A percentile compares a stretch with the other conserved stretches of the same genome.
Evolutionary conservation across 495 filamentous ascomycete species (phyloP).

Genomic region (Articulospora tetracladia): DNA sequence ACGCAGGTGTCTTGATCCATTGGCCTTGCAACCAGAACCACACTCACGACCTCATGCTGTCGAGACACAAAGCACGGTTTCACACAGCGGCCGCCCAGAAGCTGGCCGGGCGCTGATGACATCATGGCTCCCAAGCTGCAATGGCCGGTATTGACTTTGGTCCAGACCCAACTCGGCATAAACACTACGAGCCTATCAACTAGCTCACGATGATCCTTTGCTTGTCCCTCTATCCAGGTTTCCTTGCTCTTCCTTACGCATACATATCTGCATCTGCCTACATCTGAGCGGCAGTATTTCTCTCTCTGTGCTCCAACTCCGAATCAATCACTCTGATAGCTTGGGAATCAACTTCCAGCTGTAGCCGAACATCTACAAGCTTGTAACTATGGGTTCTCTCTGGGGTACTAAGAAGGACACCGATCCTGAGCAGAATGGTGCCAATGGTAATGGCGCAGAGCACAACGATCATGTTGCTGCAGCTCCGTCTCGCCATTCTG

Average conservation of each 20-base stretch:
- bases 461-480: conserved; percentile 17
- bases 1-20: too few relatives aligned
- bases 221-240: neutral
- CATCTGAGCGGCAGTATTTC: neutral
- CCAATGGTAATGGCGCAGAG: conserved; percentile 12
- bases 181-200: neutral
- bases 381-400: conserved; percentile 29
- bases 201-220: neutral
- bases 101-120: too few relatives aligned
- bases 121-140: neutral
- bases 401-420: conserved; percentile 49
- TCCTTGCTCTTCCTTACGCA: neutral
- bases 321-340: neutral
- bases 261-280: neutral
- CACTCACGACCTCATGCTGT: too few relatives aligned
- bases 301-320: neutral
- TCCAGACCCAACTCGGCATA: neutral
- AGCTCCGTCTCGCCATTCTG: conserved; percentile 7
- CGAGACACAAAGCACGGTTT: too few relatives aligned
- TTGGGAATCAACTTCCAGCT: neutral
- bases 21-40: too few relatives aligned
- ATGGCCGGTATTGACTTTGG: neutral
- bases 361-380: neutral
- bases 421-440: conserved; percentile 27
- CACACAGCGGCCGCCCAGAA: too few relatives aligned